Evolutionary conservation across 306 rosid genomes (phyloP).

Genomic region (Cyamopsis tetragonoloba): DNA sequence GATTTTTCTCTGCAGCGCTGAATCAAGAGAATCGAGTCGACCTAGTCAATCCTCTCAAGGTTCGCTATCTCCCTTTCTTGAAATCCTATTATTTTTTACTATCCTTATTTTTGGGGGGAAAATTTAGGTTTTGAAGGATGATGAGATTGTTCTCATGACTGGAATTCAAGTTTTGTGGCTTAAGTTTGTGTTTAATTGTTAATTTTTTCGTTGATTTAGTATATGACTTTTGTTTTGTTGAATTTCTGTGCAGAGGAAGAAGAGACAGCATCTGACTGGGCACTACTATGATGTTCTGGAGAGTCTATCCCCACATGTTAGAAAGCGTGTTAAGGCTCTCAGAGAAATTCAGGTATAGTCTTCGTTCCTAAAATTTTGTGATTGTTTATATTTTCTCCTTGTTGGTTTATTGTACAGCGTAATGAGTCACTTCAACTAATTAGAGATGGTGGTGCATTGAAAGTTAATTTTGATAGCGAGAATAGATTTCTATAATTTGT

Average conservation of each 20-base stretch:
- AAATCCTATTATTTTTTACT: no score
- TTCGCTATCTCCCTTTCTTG: no score
- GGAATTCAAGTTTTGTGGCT: not conserved
- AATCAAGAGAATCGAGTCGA: slow-evolving; percentile 49
- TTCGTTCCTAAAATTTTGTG: not conserved
- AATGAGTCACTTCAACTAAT: not conserved
- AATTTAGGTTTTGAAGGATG: no score
- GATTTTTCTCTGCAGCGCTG: slow-evolving; percentile 37
- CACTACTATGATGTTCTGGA: slow-evolving; percentile 58
- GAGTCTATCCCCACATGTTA: slow-evolving; percentile 41
- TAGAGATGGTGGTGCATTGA: not conserved
- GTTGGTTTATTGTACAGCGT: no score
- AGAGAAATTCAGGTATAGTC: slow-evolving; percentile 61
- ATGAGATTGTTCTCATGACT: no score
- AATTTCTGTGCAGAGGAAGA: slow-evolving; percentile 45
- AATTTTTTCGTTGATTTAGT: not conserved
- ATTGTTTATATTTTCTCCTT: not conserved
- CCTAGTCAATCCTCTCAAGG: slow-evolving; percentile 62
- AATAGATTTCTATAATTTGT: not conserved
- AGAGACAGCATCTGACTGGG: slow-evolving; percentile 65
- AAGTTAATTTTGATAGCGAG: not conserved
- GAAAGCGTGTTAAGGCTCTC: slow-evolving; percentile 64
- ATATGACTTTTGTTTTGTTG: not conserved
- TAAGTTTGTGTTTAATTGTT: not conserved
- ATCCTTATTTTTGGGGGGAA: no score